Conservation (phyloP, 2,329 filamentous ascomycete genomes). For the Ophiostoma populinum region DNA sequence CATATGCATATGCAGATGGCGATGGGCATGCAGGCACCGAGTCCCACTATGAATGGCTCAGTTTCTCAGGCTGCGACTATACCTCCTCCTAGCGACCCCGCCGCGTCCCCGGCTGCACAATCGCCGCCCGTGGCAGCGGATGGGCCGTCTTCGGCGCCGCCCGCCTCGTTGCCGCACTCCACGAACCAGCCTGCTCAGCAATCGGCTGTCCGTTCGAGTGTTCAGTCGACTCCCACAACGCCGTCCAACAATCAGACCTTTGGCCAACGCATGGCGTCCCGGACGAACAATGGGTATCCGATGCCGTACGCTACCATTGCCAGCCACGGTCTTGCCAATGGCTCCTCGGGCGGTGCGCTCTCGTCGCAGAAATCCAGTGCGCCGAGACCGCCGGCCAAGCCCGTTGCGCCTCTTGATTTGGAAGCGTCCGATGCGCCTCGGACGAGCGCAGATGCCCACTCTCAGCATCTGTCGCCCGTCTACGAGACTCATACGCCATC, state of each 20-base stretch:
- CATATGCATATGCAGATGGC: too few species aligned
- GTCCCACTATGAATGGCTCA: too few species aligned
- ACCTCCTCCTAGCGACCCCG: too few species aligned
- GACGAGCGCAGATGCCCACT: constrained; percentile 24
- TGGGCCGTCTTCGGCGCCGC: too few species aligned
- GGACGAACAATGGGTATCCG: constrained; percentile 12
- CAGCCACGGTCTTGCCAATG: constrained; percentile 15
- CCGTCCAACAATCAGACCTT: constrained; percentile 13
- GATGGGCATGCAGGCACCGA: too few species aligned
- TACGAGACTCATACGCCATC: constrained; percentile 58
- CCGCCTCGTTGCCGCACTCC: too few species aligned
- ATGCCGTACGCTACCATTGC: constrained; percentile 13
- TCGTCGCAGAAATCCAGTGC: constrained; percentile 19
- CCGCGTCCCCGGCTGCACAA: too few species aligned
- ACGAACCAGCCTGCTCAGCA: too few species aligned
- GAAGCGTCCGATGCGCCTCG: constrained; percentile 29
- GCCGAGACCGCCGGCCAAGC: constrained; percentile 27
- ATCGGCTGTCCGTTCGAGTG: too few species aligned
- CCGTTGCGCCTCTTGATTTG: constrained; percentile 38
- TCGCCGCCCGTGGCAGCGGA: too few species aligned
- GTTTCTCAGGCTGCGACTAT: too few species aligned
- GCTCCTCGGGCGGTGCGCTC: constrained; percentile 16
- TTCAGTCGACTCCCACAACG: background rate
- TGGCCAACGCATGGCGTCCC: constrained; percentile 16
- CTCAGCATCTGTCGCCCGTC: constrained; percentile 47